A percentile compares a stretch with the other conserved stretches of the same genome.
Evolutionary conservation across 306 rosid species (phyloP).

Genomic region (Canavalia gladiata): DNA sequence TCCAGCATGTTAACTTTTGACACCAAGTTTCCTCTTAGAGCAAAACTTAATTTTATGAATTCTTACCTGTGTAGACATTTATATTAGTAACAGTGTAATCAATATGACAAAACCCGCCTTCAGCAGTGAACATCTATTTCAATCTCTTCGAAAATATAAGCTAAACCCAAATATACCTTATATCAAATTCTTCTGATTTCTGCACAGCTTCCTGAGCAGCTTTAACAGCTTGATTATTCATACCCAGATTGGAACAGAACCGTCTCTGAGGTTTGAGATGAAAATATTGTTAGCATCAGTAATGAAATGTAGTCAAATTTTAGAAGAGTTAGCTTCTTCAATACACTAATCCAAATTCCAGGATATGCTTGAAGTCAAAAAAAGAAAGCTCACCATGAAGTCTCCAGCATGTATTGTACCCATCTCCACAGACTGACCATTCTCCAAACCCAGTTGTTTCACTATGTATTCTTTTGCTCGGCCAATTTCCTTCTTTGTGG

Average conservation of each 20-base stretch:
- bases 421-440: constrained; percentile 98
- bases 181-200: constrained; percentile 94
- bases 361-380: constrained; percentile 15
- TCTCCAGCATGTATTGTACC: constrained; percentile 97
- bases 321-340: constrained; percentile 2
- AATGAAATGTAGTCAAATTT: constrained; percentile 20
- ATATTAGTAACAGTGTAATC: not conserved
- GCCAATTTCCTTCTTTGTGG: constrained; percentile 98
- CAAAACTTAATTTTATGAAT: not conserved
- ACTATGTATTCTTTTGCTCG: constrained; percentile 99
- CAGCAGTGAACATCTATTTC: constrained; percentile 26
- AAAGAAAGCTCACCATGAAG: constrained; percentile 79
- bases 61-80: not conserved
- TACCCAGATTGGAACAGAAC: constrained; percentile 95
- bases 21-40: constrained; percentile 1
- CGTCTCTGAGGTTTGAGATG: constrained; percentile 71
- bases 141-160: not conserved
- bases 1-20: constrained; percentile 4
- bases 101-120: constrained; percentile 27
- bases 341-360: constrained; percentile 13
- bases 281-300: constrained; percentile 37
- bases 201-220: constrained; percentile 99
- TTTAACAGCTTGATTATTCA: constrained; percentile 94
- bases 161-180: constrained; percentile 63
- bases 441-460: constrained; percentile 96